Evolutionary conservation across 257 asterid genomes (phyloP).

Genomic region (Solanum phureja): DNA sequence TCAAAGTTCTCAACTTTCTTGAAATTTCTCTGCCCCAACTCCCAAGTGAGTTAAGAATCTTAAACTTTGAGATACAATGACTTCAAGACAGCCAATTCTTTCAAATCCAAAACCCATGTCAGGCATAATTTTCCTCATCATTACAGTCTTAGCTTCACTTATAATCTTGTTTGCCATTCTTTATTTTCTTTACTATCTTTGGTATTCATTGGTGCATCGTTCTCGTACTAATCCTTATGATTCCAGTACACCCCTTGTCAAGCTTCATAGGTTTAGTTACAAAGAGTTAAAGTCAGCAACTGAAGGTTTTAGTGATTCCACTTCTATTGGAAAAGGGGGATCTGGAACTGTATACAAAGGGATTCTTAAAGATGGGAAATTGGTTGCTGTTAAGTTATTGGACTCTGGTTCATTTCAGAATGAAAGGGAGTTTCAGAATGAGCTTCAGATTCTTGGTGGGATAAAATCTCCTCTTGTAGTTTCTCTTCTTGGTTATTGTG

Average conservation of each 20-base stretch:
- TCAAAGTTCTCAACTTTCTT: constrained; percentile 4
- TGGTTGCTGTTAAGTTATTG: constrained; percentile 72
- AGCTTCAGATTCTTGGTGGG: constrained; percentile 75
- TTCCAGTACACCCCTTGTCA: constrained; percentile 37
- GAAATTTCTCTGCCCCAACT: background rate
- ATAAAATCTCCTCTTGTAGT: constrained; percentile 51
- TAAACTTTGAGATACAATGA: constrained; percentile 24
- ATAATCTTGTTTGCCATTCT: constrained; percentile 56
- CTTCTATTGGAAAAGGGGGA: constrained; percentile 88
- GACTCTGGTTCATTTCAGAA: constrained; percentile 54
- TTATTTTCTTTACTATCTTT: constrained; percentile 53
- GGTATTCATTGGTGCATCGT: constrained; percentile 56
- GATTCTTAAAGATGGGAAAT: constrained; percentile 58
- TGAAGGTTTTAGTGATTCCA: constrained; percentile 45
- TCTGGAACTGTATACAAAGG: constrained; percentile 87
- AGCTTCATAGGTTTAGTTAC: constrained; percentile 69
- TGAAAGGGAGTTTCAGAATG: constrained; percentile 88
- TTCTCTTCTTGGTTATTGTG: constrained; percentile 74
- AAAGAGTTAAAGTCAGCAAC: constrained; percentile 72
- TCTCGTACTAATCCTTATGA: constrained; percentile 85
- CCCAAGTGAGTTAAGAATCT: background rate
- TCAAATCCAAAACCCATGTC: constrained; percentile 34
- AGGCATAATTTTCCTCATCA: constrained; percentile 30
- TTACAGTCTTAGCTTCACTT: constrained; percentile 40
- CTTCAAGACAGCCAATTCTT: constrained; percentile 49